phyloP scores from a whole-genome alignment of 108 stramenopile species.

The Schizochytrium sp. region DNA sequence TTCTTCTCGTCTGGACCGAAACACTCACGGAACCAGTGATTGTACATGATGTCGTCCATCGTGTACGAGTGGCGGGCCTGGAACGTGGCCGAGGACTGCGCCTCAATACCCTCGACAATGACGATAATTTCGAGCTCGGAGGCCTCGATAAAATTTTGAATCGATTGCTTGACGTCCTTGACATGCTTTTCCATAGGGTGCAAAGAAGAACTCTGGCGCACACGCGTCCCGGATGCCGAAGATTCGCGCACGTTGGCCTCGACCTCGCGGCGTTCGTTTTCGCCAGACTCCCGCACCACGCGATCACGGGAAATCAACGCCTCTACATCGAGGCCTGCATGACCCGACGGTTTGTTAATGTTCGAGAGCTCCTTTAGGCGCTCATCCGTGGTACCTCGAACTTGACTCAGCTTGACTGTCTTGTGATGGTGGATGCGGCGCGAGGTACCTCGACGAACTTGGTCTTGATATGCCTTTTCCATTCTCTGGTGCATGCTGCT shows the following conservation, averaged over 20 bases:
- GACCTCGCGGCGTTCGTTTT: background rate
- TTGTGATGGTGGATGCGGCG: background rate
- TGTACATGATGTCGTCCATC: background rate
- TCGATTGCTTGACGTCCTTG: background rate
- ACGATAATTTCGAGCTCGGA: background rate
- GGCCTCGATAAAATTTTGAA: background rate
- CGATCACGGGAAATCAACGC: background rate
- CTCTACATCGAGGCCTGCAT: background rate
- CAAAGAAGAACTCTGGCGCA: background rate
- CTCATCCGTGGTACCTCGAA: background rate
- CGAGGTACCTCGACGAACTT: background rate
- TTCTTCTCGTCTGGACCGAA: background rate
- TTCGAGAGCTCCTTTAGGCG: conserved; percentile 11
- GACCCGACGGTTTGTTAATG: background rate
- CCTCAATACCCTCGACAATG: conserved; percentile 15
- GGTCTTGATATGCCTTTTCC: background rate
- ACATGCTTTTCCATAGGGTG: background rate
- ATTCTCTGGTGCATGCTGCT: background rate
- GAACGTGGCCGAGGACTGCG: background rate
- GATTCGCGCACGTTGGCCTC: background rate
- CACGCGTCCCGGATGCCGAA: background rate
- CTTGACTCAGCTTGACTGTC: background rate
- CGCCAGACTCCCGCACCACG: background rate
- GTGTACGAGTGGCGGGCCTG: conserved; percentile 22
- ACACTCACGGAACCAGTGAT: background rate